Conservation (phyloP, 1,284 basidiomycete genomes). For the Moesziomyces parantarcticus region DNA sequence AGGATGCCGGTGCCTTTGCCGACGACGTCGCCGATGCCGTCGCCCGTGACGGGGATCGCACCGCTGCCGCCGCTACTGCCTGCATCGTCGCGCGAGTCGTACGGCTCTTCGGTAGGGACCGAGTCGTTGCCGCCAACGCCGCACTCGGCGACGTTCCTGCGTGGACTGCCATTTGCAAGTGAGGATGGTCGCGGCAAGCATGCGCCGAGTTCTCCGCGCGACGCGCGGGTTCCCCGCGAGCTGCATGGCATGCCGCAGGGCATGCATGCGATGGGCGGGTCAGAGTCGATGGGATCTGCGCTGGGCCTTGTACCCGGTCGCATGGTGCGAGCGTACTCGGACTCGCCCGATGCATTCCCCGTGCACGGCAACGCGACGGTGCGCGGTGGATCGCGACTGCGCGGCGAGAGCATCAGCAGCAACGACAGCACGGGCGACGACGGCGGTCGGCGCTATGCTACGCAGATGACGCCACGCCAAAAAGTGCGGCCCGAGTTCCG, state of each 20-base stretch:
- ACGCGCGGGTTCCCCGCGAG: constrained; percentile 10
- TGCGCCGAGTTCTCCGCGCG: constrained; percentile 15
- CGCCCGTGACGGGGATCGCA: constrained; percentile 13
- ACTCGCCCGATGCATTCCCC: constrained; percentile 8
- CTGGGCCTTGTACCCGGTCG: constrained; percentile 33
- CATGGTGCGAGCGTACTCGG: constrained; percentile 38
- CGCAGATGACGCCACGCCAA: constrained; percentile 25
- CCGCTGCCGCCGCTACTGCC: constrained; percentile 30
- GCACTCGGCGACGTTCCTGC: constrained; percentile 35
- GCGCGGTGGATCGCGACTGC: constrained; percentile 12
- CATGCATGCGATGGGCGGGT: background rate
- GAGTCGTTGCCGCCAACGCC: constrained; percentile 44
- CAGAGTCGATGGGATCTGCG: constrained; percentile 17
- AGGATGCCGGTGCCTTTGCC: constrained; percentile 10
- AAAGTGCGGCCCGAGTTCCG: constrained; percentile 26
- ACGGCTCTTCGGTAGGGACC: constrained; percentile 24
- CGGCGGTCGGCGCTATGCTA: constrained; percentile 1
- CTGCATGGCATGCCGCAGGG: constrained; percentile 5
- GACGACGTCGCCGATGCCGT: constrained; percentile 23
- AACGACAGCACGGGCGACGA: constrained; percentile 8
- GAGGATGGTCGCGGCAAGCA: constrained; percentile 11
- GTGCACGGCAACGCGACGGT: background rate
- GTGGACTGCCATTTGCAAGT: constrained; percentile 11
- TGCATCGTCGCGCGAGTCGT: constrained; percentile 37
- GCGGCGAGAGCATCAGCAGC: constrained; percentile 33